Base-by-base conservation (phyloP, 2,329 filamentous ascomycete species). In the Fusarium liriodendri region DNA sequence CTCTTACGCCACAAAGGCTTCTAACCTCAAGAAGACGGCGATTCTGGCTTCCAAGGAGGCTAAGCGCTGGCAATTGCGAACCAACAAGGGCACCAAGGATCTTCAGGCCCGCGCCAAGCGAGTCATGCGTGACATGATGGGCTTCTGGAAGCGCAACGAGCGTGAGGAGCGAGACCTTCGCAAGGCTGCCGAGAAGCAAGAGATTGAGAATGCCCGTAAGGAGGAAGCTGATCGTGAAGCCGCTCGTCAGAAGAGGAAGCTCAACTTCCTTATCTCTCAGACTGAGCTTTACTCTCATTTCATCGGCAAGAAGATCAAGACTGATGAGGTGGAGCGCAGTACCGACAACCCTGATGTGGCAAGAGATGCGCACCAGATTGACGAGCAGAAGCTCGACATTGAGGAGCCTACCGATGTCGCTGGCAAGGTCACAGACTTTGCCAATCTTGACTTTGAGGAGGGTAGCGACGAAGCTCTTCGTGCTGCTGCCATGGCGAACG, bases 251-350 rank as follows among this genome's bases (percentile, higher is more conserved):
- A 98, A 97, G 90, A 92, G 97, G 79, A 99, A 99, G 87, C 94
- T 99, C 82, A 98, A 99, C 85, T 99, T 99, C 89, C 89, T 99
- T 73, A 99, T 99, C 83, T 98, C 96, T 1, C 97, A 99, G 85
- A 99, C 97, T 1, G 97, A 99, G 82, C 89, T 99, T 60, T 99
- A 99, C 87, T 98, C 96, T 47, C 97, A 99, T 87, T 99, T 99
- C 84, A 98, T 99, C 78, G 96, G 97, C 82, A 97, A 98, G 86
- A 99, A 99, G 87, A 97, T 98, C 84, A 98, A 98, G 86, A 98
- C 96, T 2, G 93, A 97, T 77, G 95, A 98, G 80, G 95, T 98
- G 57, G 95, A 99, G 84, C 89, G 93, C 69, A 96, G 94, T 58
- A 97, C 95, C 25, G 94, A 97, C 79, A 95, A 95, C 79, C 91